phyloP scores from a whole-genome alignment of 2,329 filamentous ascomycete genomes.

The Gaeumannomyces sp. region DNA sequence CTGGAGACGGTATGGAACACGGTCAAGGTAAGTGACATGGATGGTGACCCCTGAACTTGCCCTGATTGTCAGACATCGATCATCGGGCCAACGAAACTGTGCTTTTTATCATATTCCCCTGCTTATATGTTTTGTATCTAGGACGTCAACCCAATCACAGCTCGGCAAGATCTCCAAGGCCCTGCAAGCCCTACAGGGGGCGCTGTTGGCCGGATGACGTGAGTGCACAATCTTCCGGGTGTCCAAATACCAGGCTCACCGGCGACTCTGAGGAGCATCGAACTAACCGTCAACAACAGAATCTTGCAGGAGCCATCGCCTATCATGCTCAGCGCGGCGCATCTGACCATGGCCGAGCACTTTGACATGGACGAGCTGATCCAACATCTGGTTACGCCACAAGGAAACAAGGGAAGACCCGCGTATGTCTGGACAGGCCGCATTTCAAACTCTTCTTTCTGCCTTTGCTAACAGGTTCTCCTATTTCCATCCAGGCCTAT shows the following conservation, averaged over 20 bases:
- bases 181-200: slow-evolving; percentile 11
- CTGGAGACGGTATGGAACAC: slow-evolving; percentile 35
- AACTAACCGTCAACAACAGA: background rate
- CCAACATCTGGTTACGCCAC: slow-evolving; percentile 44
- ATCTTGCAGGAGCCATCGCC: slow-evolving; percentile 57
- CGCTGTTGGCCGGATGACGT: slow-evolving; percentile 48
- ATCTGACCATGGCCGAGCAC: slow-evolving; percentile 48
- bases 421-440: slow-evolving; percentile 11
- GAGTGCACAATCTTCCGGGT: background rate
- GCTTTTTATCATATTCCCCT: no score
- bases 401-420: slow-evolving; percentile 35
- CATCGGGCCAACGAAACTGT: no score
- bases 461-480: background rate
- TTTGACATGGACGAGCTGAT: slow-evolving; percentile 60
- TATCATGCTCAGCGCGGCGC: slow-evolving; percentile 52
- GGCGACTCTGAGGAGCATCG: no score
- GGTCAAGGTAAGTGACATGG: slow-evolving; percentile 19
- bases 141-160: background rate
- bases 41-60: no score
- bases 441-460: background rate
- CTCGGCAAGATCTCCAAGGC: background rate
- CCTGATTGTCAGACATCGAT: no score
- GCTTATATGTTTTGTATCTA: background rate
- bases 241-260: no score
- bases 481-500: slow-evolving; percentile 28